These are phyloP conservation scores for carrot (Daucus carota) DNA, from an alignment of 129 eudicot genomes.

Conservation along the genomic window DH1_v3.0 NC_030382.2:45435001-45435500, in stretches of 20 bases:
- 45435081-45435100: slow-evolving; percentile 94
- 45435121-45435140: slow-evolving; percentile 98
- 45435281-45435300: not conserved
- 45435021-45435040: not conserved
- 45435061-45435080: slow-evolving; percentile 85
- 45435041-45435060: not conserved
- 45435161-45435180: slow-evolving; percentile 99
- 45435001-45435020: not conserved
- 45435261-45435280: slow-evolving; percentile 98
- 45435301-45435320: not conserved
- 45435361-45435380: slow-evolving; percentile 86
- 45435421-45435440: slow-evolving; percentile 95
- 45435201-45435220: slow-evolving; percentile 86
- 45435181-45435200: slow-evolving; percentile 90
- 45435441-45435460: slow-evolving; percentile 94
- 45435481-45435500: slow-evolving; percentile 95
- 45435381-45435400: slow-evolving; percentile 70
- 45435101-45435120: slow-evolving; percentile 97
- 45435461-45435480: slow-evolving; percentile 94
- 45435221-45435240: slow-evolving; percentile 79
- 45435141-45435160: slow-evolving; percentile 94
- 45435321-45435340: not conserved
- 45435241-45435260: slow-evolving; percentile 91
- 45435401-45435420: slow-evolving; percentile 99
- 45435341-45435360: slow-evolving; percentile 75